Base-by-base conservation (phyloP, 352 stramenopile species). In the Pythium chondricola region DNA sequence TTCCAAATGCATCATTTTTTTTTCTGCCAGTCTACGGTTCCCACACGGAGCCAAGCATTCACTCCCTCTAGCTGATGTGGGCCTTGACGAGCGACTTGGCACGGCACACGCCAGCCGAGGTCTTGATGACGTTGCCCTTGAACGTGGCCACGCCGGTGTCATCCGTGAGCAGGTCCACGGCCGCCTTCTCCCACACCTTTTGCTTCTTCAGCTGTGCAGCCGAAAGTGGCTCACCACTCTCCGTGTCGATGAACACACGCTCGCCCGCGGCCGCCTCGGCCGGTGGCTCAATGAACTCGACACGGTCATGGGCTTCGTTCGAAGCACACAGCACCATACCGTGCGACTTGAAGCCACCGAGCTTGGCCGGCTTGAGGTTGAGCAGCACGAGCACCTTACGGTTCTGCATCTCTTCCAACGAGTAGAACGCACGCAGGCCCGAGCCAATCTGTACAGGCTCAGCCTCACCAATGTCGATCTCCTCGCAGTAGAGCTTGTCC, bases 401-500 rank as follows among this genome's bases (percentile, higher is more conserved):
- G 35, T 85, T 92, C 62, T 97, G 71, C 74, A 99, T 93, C 39
- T 99, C 85, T 50, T 98, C 91, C 13, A 90, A 54, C 40, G 93
- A 91, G 71, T 98, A 97, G 74, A 98, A 97, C 38, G 80, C 67
- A 42, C 92, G 74, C 46, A 99, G 68, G 20, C 96, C 97, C 26
- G 92, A 98, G 21, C 83, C 95, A 52, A 99, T 97, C 51, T 85
- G 77, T 52, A 97, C 93, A 20, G 96, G 93, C 50, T 83, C 76
- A 9, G 88, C 81, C 51, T 95, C 95, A 18, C 97, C 97, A 25
- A 99, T 74, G 65, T 99, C 95, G 38, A 99, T 98, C 71, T 99
- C 96, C 71, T 99, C 97, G 59, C 96, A 99, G 65, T 93, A 99
- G 1, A 99, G 79, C 64, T 98, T 98, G 35, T 94, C 83, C 58